Evolutionary conservation across 371 early-diverging fungal genomes (phyloP).

Genomic region (Apophysomyces sp.): DNA sequence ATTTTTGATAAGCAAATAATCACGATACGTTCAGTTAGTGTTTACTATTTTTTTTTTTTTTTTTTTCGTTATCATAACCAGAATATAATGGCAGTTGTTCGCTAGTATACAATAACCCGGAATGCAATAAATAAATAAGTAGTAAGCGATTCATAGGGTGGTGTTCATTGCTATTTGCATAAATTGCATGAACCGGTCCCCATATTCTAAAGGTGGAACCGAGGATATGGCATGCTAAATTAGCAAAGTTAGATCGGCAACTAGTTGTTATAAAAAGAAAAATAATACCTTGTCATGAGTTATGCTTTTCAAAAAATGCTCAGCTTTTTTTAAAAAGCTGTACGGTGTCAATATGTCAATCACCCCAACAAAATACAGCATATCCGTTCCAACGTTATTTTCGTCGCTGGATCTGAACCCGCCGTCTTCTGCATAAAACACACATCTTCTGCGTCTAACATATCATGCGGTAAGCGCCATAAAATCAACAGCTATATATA

Average conservation of each 20-base stretch:
- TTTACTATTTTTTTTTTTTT: no score
- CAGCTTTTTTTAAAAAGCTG: constrained; percentile 76
- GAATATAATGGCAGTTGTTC: no score
- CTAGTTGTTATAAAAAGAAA: neutral
- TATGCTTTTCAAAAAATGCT: constrained; percentile 83
- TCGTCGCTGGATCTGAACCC: constrained; percentile 81
- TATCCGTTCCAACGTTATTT: constrained; percentile 57
- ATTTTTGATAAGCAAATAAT: no score
- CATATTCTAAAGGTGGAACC: constrained; percentile 1
- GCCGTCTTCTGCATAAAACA: constrained; percentile 88
- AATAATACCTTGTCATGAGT: constrained; percentile 60
- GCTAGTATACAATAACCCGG: neutral
- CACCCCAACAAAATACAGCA: constrained; percentile 89
- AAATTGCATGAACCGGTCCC: constrained; percentile 5
- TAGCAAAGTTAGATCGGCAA: neutral
- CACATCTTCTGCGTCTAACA: constrained; percentile 56
- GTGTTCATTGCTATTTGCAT: neutral
- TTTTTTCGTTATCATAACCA: no score
- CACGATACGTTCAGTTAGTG: no score
- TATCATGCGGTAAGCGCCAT: neutral
- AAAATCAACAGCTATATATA: neutral
- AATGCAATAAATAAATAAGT: neutral
- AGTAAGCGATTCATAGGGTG: neutral
- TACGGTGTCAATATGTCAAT: constrained; percentile 96
- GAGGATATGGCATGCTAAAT: constrained; percentile 3